A percentile compares a stretch with the other conserved stretches of the same genome.
phyloP scores from a whole-genome alignment of 176 grass and related monocot species.

The Avena insularis region DNA sequence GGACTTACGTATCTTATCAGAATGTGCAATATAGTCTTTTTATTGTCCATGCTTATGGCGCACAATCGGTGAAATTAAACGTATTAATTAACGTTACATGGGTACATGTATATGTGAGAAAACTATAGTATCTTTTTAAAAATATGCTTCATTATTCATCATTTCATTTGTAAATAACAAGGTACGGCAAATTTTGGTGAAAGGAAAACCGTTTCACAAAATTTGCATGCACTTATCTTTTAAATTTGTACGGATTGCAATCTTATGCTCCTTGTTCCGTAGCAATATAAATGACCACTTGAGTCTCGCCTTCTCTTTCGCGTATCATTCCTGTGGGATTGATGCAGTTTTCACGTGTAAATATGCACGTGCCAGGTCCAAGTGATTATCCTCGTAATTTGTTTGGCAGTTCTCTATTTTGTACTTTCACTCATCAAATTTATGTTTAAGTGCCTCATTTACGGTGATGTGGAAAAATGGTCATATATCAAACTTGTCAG shows the following conservation, averaged over 20 bases:
- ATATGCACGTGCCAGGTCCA: not conserved
- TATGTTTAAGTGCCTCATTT: not conserved
- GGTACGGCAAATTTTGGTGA: not conserved
- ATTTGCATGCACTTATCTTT: not conserved
- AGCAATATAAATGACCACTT: not conserved
- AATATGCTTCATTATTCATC: not conserved
- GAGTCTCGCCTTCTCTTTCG: not conserved
- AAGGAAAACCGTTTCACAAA: not conserved
- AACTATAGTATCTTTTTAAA: not conserved
- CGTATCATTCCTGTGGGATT: not conserved
- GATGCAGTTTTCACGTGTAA: not conserved
- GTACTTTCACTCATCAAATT: not conserved
- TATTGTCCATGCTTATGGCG: not conserved
- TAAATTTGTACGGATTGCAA: not conserved
- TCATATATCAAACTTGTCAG: not conserved
- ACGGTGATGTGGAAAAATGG: not conserved
- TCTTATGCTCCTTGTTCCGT: not conserved
- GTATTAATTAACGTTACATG: not conserved
- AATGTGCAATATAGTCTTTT: not conserved
- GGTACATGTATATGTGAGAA: not conserved
- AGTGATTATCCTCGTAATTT: not conserved
- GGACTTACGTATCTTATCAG: not conserved
- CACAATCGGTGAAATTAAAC: not conserved
- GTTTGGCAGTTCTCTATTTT: not conserved
- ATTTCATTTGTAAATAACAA: not conserved